Evolutionary conservation across 2,329 filamentous ascomycete species (phyloP), one percentile per base, ranked within the genome.

Genomic region (Lachnum nothofagi): DNA sequence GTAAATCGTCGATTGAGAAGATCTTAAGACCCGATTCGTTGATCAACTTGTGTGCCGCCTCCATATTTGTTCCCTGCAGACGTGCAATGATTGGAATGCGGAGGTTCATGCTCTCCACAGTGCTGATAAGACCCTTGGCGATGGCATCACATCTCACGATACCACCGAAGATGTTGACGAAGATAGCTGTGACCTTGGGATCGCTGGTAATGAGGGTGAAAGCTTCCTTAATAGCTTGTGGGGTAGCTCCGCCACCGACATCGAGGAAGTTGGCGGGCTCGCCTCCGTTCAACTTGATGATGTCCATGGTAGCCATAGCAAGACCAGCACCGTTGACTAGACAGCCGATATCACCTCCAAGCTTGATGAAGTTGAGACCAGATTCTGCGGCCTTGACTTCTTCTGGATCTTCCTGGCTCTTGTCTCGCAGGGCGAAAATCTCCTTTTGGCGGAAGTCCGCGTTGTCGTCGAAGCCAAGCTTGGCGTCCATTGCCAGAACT

Each of bases 221-320:
- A 60, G 93, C 93, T 73, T 93, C 86, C 77, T 90, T 88, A 75
- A 98, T 98, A 64, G 93, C 93, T 60, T 91, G 86, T 27, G 93
- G 91, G 53, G 93, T 98, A 61, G 93, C 93, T 77, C 93, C 93
- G 70, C 93, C 93, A 67, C 93, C 93, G 62, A 98, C 93, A 70
- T 98, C 93, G 63, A 98, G 80, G 84, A 98, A 98, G 83, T 98
- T 98, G 63, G 93, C 93, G 55, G 93, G 93, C 67, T 82, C 78
- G 57, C 93, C 93, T 63, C 93, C 93, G 75, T 97, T 98, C 57
- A 98, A 82, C 83, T 98, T 97, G 82, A 98, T 98, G 72, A 98
- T 97, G 73, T 98, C 93, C 93, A 98, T 98, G 70, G 93, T 98
- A 57, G 93, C 93, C 93, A 98, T 98, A 74, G 93, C 93, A 60